phyloP scores from a whole-genome alignment of 2,329 filamentous ascomycete genomes.

The Plenodomus lindquistii region DNA sequence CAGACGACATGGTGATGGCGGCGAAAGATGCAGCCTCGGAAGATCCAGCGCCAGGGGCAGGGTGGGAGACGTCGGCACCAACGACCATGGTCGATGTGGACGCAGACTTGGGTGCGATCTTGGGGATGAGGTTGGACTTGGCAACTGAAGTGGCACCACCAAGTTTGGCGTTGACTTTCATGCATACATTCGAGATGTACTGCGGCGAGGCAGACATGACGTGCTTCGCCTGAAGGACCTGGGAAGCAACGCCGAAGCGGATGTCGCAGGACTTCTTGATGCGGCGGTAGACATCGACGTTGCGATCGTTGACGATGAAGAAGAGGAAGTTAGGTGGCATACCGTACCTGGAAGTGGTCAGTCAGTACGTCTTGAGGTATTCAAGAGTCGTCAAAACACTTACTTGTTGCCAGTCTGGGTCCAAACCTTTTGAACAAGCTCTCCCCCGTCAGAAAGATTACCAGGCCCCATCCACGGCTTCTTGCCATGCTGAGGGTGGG shows the following conservation, averaged over 20 bases:
- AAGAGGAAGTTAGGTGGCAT: constrained; percentile 74
- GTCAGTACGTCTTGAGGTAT: neutral
- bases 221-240: constrained; percentile 75
- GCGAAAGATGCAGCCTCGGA: constrained; percentile 70
- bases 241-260: constrained; percentile 79
- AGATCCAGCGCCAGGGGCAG: constrained; percentile 60
- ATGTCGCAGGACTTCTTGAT: constrained; percentile 91
- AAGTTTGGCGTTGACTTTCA: constrained; percentile 97
- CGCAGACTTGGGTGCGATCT: constrained; percentile 24
- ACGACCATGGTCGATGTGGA: constrained; percentile 72
- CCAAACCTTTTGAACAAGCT: constrained; percentile 60
- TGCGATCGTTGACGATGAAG: constrained; percentile 74
- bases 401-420: constrained; percentile 56
- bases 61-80: constrained; percentile 88
- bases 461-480: constrained; percentile 36
- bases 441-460: constrained; percentile 46
- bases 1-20: constrained; percentile 81
- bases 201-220: constrained; percentile 73
- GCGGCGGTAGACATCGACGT: constrained; percentile 73
- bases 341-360: constrained; percentile 43
- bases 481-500: constrained; percentile 33
- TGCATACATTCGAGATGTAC: constrained; percentile 89
- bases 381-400: neutral
- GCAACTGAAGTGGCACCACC: constrained; percentile 74
- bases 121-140: constrained; percentile 42